Percentiles rank a stretch among this genome's conserved stretches.
Conservation (phyloP, 306 rosid species). For the Pyrus betulifolia region DNA sequence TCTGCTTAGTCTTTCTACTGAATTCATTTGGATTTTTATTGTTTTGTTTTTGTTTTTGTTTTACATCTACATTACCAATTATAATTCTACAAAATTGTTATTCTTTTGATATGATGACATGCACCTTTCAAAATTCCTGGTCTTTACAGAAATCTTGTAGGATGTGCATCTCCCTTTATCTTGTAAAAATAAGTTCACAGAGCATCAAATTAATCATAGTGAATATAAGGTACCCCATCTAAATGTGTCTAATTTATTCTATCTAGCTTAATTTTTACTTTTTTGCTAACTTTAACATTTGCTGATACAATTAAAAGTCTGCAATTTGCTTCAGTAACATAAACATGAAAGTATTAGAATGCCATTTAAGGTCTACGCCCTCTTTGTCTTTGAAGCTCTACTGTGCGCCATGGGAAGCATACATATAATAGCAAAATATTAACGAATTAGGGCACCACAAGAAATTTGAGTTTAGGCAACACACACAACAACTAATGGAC, state of each 20-base stretch:
- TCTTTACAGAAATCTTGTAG: background rate
- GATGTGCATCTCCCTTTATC: background rate
- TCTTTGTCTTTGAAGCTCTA: background rate
- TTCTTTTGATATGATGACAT: background rate
- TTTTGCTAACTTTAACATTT: background rate
- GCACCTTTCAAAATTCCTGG: background rate
- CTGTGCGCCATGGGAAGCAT: background rate
- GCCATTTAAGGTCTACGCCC: background rate
- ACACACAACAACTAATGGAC: background rate
- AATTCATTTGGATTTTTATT: background rate
- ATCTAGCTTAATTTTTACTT: too few species aligned
- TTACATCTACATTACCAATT: background rate
- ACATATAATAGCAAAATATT: background rate
- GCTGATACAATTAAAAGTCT: background rate
- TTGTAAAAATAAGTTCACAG: background rate
- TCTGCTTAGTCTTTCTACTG: background rate
- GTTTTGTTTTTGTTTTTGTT: background rate
- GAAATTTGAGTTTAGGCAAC: background rate
- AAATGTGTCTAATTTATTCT: background rate
- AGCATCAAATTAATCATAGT: background rate
- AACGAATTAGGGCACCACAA: background rate
- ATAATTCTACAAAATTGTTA: background rate
- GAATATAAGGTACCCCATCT: background rate
- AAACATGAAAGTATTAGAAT: background rate
- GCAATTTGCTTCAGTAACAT: background rate